Base-by-base conservation (phyloP, 2,329 filamentous ascomycete species). In the Nothophaeocryptopus gaeumannii region DNA sequence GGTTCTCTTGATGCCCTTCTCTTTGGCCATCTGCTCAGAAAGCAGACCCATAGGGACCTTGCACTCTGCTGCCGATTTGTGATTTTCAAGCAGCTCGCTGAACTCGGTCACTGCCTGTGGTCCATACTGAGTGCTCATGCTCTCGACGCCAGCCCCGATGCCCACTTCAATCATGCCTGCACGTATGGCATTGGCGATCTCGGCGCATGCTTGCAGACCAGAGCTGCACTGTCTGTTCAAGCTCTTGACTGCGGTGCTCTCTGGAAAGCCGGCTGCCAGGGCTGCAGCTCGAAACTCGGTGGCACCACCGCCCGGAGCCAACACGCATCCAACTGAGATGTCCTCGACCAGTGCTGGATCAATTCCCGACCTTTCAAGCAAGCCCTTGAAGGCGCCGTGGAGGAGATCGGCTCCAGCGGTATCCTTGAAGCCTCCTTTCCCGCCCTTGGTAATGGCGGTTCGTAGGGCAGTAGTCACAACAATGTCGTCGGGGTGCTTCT, bases 1-100 rank as follows among this genome's bases (percentile, higher is more conserved):
- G 9, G 78, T 74, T 54, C 93, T 86, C 50, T 76, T 66, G 66
- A 97, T 82, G 51, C 79, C 78, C 64, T 86, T 83, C 69, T 90
- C 89, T 73, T 89, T 87, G 61, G 92, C 93, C 92, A 97, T 96
- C 66, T 92, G 73, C 74, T 99, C 93, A 26, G 89, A 96, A 42
- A 97, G 78, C 9, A 90, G 81, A 63, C 92, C 92, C 93, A 97
- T 97, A 69, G 90, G 85, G 2, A 97, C 92, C 76, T 95, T 96
- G 84, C 93, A 99, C 80, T 96, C 95, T 65, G 87, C 87, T 16
- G 91, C 81, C 68, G 93, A 86, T 58, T 83, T 79, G 77, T 92
- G 81, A 63, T 77, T 81, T 67, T 96, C 88, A 57, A 97, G 83
- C 45, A 89, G 80, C 42, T 95, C 89, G 29, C 88, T 93, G 80